Evolutionary conservation across 345 rosid species (phyloP).

Genomic region (Limnanthes douglasii): DNA sequence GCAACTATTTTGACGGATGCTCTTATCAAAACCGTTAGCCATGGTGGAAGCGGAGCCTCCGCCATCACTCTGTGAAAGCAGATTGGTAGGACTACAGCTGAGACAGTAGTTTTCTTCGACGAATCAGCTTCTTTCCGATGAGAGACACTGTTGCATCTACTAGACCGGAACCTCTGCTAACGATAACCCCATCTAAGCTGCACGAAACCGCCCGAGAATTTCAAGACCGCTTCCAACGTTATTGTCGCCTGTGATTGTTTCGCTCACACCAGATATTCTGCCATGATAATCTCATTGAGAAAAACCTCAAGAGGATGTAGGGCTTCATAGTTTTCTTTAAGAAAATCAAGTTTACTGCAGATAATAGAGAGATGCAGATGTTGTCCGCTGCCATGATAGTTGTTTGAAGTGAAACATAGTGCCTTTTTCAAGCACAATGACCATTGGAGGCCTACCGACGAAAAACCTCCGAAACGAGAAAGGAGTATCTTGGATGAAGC

Average conservation of each 20-base stretch:
- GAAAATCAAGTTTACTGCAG: no score
- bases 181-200: constrained; percentile 49
- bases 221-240: constrained; percentile 9
- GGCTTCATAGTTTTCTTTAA: no score
- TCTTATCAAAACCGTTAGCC: constrained; percentile 49
- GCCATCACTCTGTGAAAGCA: constrained; percentile 59
- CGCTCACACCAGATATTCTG: constrained; percentile 38
- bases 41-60: constrained; percentile 27
- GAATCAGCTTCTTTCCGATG: constrained; percentile 25
- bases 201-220: no score
- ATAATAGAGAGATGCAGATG: no score
- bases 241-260: constrained; percentile 25
- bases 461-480: no score
- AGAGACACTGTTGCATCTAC: constrained; percentile 20
- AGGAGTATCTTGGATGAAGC: no score
- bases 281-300: no score
- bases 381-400: no score
- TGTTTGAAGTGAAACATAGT: no score
- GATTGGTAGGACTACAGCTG: constrained; percentile 61
- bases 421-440: no score
- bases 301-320: no score
- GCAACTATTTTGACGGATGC: constrained; percentile 23
- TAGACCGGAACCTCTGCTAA: constrained; percentile 32
- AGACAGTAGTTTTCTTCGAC: constrained; percentile 4
- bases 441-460: no score